phyloP scores from a whole-genome alignment of 176 grass and related monocot genomes.

The Tillandsia leiboldiana region DNA sequence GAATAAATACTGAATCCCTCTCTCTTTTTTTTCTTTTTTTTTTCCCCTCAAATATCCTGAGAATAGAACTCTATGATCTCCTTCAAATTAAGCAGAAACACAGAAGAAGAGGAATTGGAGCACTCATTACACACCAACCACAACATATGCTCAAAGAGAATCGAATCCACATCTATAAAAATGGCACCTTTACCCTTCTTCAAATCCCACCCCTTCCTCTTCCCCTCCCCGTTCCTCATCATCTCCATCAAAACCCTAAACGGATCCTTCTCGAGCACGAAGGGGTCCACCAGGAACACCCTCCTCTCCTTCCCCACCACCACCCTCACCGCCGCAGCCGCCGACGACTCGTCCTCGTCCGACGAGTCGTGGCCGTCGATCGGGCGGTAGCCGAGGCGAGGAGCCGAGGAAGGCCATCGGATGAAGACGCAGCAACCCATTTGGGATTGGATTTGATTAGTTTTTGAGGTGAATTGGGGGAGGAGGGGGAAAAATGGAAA shows the following conservation, averaged over 20 bases:
- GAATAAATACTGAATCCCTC: no score
- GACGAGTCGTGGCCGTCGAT: slow-evolving; percentile 10
- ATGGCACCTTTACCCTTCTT: background rate
- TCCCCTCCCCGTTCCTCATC: slow-evolving; percentile 27
- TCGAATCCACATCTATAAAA: slow-evolving; percentile 36
- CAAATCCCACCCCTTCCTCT: slow-evolving; percentile 16
- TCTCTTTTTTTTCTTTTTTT: no score
- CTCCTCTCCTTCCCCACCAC: slow-evolving; percentile 89
- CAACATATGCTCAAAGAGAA: slow-evolving; percentile 73
- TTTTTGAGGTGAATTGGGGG: background rate
- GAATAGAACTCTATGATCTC: slow-evolving; percentile 99
- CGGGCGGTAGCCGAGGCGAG: slow-evolving; percentile 55
- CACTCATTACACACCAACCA: slow-evolving; percentile 30
- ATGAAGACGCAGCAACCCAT: slow-evolving; percentile 92
- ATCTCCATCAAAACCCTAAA: slow-evolving; percentile 77
- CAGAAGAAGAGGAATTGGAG: slow-evolving; percentile 15
- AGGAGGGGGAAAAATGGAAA: background rate
- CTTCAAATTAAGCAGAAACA: slow-evolving; percentile 61
- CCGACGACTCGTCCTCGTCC: background rate
- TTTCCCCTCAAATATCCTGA: slow-evolving; percentile 36
- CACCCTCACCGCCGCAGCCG: slow-evolving; percentile 43
- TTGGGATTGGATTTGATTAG: background rate
- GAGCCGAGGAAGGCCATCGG: slow-evolving; percentile 27
- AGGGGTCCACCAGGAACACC: slow-evolving; percentile 71
- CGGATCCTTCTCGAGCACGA: slow-evolving; percentile 79